These are phyloP conservation scores for Pestalotiopsis sp. DNA, from an alignment of 2,329 filamentous ascomycete genomes.

Conservation along the genomic window DNA sequence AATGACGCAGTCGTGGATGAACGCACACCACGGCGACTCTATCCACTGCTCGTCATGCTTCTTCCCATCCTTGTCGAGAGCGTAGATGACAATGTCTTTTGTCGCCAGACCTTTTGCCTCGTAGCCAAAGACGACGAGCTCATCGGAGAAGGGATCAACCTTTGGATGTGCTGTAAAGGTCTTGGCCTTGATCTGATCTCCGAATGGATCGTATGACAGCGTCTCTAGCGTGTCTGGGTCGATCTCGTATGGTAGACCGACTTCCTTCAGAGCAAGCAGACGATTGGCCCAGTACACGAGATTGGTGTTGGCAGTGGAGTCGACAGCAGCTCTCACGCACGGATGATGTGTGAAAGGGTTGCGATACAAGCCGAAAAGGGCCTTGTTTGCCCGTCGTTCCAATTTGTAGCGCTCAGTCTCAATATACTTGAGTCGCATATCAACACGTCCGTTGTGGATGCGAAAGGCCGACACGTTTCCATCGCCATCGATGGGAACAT, in stretches of 20 bases:
- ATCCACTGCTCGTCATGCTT: constrained; percentile 35
- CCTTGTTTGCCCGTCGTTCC: constrained; percentile 32
- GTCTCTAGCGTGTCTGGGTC: constrained; percentile 38
- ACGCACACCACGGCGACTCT: constrained; percentile 29
- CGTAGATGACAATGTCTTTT: constrained; percentile 30
- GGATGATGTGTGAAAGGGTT: constrained; percentile 35
- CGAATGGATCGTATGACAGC: constrained; percentile 36
- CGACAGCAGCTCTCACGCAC: constrained; percentile 33
- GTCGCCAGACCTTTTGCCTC: constrained; percentile 41
- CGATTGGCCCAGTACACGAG: constrained; percentile 47
- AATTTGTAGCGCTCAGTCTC: constrained; percentile 35
- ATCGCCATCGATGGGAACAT: constrained; percentile 41
- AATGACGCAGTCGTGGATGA: constrained; percentile 25
- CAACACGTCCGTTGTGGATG: constrained; percentile 31
- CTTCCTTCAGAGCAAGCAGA: constrained; percentile 47
- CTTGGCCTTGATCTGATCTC: constrained; percentile 33
- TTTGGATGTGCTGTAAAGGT: constrained; percentile 43
- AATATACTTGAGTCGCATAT: constrained; percentile 36
- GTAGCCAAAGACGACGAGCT: constrained; percentile 40
- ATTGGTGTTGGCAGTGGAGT: constrained; percentile 50
- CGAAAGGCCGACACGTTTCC: constrained; percentile 38
- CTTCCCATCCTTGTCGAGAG: constrained; percentile 26
- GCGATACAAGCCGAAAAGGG: constrained; percentile 35
- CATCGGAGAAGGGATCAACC: constrained; percentile 36
- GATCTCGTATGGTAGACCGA: constrained; percentile 35